Evolutionary conservation across 768 basidiomycete species (phyloP).

Genomic region (Suillus occidentalis): DNA sequence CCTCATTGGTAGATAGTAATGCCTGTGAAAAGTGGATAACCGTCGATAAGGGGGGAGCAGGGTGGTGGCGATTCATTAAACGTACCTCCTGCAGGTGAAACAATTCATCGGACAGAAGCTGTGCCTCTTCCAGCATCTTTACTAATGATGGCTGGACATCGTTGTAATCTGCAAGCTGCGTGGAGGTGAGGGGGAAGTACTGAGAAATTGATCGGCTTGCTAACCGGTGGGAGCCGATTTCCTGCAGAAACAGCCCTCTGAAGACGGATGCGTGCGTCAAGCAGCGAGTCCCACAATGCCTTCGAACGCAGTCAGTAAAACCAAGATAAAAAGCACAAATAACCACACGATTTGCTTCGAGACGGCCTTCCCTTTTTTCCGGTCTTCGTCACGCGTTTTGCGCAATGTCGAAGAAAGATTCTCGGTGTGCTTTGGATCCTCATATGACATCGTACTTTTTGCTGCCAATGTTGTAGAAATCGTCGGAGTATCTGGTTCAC

Average conservation of each 20-base stretch:
- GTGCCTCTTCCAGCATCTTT: constrained; percentile 60
- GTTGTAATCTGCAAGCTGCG: constrained; percentile 33
- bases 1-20: constrained; percentile 48
- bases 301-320: constrained; percentile 30
- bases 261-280: constrained; percentile 89
- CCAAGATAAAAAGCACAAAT: constrained; percentile 10
- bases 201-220: constrained; percentile 24
- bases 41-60: constrained; percentile 13
- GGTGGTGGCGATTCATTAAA: constrained; percentile 6
- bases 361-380: constrained; percentile 82
- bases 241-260: constrained; percentile 75
- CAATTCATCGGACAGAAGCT: constrained; percentile 63
- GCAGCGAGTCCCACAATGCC: constrained; percentile 82
- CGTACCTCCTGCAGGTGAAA: constrained; percentile 67
- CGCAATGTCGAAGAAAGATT: constrained; percentile 55
- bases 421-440: constrained; percentile 20
- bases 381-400: constrained; percentile 65
- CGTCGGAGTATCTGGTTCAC: background rate
- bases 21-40: constrained; percentile 33
- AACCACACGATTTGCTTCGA: constrained; percentile 74
- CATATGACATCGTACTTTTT: constrained; percentile 15
- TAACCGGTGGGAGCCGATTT: constrained; percentile 65
- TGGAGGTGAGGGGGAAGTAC: constrained; percentile 15
- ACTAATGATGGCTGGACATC: constrained; percentile 47
- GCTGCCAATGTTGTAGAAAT: constrained; percentile 12